A percentile compares a stretch with the other conserved stretches of the same genome.
These are phyloP conservation scores for Aspergillus terreus DNA, from an alignment of 2,329 filamentous ascomycete species.

Conservation along the genomic window DNA sequence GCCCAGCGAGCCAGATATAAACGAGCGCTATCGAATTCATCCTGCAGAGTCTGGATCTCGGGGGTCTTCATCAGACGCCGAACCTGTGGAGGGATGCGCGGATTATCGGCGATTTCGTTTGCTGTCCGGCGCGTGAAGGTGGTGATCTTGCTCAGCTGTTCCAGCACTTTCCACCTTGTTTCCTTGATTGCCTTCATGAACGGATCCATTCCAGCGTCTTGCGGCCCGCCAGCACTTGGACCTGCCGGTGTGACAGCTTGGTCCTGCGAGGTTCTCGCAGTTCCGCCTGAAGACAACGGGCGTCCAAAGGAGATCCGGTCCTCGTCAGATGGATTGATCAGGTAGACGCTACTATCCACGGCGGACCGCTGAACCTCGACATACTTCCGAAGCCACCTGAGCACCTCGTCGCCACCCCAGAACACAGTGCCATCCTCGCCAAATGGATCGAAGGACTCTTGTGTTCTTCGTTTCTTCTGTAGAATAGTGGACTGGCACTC, in stretches of 20 bases:
- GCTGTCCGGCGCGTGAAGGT: slow-evolving; percentile 91
- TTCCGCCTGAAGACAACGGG: slow-evolving; percentile 39
- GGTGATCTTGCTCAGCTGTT: slow-evolving; percentile 95
- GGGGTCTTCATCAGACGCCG: slow-evolving; percentile 80
- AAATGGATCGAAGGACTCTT: slow-evolving; percentile 87
- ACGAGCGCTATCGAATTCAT: slow-evolving; percentile 94
- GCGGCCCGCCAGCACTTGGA: slow-evolving; percentile 28
- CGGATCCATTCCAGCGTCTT: slow-evolving; percentile 81
- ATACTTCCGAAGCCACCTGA: slow-evolving; percentile 86
- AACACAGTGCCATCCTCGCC: slow-evolving; percentile 76
- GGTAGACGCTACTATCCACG: slow-evolving; percentile 84
- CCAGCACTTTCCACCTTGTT: slow-evolving; percentile 91
- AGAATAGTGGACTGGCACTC: slow-evolving; percentile 95
- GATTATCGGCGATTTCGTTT: slow-evolving; percentile 87
- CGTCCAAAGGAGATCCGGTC: slow-evolving; percentile 76
- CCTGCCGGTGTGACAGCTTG: slow-evolving; percentile 31
- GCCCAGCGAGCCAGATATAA: slow-evolving; percentile 95
- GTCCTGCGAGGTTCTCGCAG: slow-evolving; percentile 35
- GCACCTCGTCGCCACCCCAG: slow-evolving; percentile 94
- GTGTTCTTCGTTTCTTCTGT: slow-evolving; percentile 81
- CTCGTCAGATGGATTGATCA: slow-evolving; percentile 81
- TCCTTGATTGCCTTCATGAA: slow-evolving; percentile 92
- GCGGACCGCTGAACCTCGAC: slow-evolving; percentile 76
- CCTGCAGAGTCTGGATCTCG: slow-evolving; percentile 90
- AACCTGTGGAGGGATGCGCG: slow-evolving; percentile 84